Percentiles rank a stretch among this genome's conserved stretches.
phyloP scores from a whole-genome alignment of 1,139 yeast genomes.

The Meyerozyma sp. region DNA sequence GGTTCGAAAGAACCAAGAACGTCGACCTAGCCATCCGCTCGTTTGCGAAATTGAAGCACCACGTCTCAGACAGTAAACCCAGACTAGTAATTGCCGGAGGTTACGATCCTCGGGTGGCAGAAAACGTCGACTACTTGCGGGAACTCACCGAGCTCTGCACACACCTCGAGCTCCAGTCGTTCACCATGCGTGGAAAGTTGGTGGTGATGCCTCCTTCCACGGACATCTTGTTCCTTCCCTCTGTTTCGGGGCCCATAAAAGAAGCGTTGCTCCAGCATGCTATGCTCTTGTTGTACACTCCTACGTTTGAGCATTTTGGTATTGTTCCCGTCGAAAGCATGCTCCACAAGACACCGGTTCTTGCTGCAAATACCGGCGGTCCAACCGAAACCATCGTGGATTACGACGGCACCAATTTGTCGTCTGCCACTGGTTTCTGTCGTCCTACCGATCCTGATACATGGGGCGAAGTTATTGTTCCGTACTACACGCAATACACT shows the following conservation, averaged over 20 bases:
- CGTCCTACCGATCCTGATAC: constrained; percentile 45
- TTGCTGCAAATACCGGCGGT: constrained; percentile 89
- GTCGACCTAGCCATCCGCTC: constrained; percentile 71
- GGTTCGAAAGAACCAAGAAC: constrained; percentile 86
- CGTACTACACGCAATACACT: constrained; percentile 27
- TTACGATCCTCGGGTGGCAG: constrained; percentile 68
- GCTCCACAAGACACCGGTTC: constrained; percentile 75
- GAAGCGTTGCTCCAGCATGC: constrained; percentile 56
- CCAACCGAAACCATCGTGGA: constrained; percentile 77
- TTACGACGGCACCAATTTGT: constrained; percentile 29
- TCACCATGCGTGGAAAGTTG: constrained; percentile 46
- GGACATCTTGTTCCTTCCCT: constrained; percentile 73
- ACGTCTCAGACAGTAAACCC: constrained; percentile 14
- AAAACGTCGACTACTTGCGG: constrained; percentile 67
- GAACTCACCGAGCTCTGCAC: constrained; percentile 54
- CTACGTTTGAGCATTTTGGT: constrained; percentile 91
- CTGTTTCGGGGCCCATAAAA: constrained; percentile 64
- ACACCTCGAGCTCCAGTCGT: constrained; percentile 36
- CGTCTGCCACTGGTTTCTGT: constrained; percentile 71
- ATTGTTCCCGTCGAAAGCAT: constrained; percentile 96
- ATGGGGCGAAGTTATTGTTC: constrained; percentile 64
- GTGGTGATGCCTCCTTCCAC: constrained; percentile 30
- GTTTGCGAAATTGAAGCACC: constrained; percentile 37
- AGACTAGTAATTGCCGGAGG: constrained; percentile 86
- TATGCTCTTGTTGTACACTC: constrained; percentile 74